A percentile compares a stretch with the other conserved stretches of the same genome.
phyloP scores from a whole-genome alignment of 1,284 basidiomycete species.

The Neonothopanus nambi region DNA sequence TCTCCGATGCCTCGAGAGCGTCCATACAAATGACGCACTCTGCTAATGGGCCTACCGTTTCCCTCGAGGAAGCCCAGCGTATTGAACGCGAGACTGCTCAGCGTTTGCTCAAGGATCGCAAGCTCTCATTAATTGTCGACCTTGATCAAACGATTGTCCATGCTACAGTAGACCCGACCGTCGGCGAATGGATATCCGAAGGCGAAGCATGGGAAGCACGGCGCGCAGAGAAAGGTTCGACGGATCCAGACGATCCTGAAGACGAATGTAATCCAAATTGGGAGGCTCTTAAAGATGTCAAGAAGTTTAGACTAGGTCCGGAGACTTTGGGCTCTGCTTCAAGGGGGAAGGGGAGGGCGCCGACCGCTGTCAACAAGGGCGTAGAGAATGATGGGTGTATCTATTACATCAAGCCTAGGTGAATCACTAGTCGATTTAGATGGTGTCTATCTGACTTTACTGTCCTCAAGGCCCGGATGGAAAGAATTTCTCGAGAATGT shows the following conservation, averaged over 20 bases:
- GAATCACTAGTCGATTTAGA: conserved; percentile 28
- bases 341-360: conserved; percentile 52
- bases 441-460: conserved; percentile 18
- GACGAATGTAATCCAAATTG: conserved; percentile 86
- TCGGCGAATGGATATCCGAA: conserved; percentile 94
- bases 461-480: conserved; percentile 78
- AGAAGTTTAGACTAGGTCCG: conserved; percentile 82
- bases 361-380: conserved; percentile 34
- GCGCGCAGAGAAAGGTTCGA: conserved; percentile 40
- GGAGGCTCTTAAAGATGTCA: conserved; percentile 86
- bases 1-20: conserved; percentile 77
- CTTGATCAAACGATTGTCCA: conserved; percentile 99
- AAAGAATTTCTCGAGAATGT: conserved; percentile 73
- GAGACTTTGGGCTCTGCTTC: conserved; percentile 66
- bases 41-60: conserved; percentile 76
- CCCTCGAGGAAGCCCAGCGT: conserved; percentile 84
- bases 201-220: conserved; percentile 73
- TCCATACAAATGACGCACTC: conserved; percentile 87
- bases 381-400: conserved; percentile 81
- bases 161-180: conserved; percentile 97
- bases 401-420: conserved; percentile 98
- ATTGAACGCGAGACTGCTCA: conserved; percentile 83
- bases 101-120: conserved; percentile 74
- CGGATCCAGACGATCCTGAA: conserved; percentile 40
- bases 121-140: conserved; percentile 95